These are phyloP conservation scores for Stentor roeselii DNA, from an alignment of 73 alveolate species.

Conservation along the genomic window DNA sequence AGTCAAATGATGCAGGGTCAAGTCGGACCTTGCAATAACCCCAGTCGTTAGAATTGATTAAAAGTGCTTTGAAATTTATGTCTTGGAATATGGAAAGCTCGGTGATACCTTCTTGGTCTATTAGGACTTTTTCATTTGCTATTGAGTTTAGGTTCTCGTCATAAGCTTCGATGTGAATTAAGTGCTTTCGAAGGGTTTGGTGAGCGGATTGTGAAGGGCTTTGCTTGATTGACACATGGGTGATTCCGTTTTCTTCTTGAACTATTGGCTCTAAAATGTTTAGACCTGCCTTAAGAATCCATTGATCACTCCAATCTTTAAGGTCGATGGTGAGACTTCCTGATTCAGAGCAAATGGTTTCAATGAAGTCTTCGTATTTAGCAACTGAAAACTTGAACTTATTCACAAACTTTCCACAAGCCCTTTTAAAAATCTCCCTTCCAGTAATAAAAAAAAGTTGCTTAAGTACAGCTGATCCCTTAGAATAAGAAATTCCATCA, in stretches of 20 bases:
- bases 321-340: constrained; percentile 58
- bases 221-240: background rate
- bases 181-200: background rate
- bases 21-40: constrained; percentile 72
- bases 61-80: constrained; percentile 55
- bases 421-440: constrained; percentile 72
- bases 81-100: constrained; percentile 35
- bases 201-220: background rate
- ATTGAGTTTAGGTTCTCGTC: background rate
- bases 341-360: too few species aligned
- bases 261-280: constrained; percentile 37
- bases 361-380: constrained; percentile 71
- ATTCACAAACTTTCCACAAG: constrained; percentile 74
- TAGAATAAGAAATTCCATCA: constrained; percentile 94
- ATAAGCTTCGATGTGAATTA: background rate
- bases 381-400: constrained; percentile 81
- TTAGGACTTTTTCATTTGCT: background rate
- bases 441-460: constrained; percentile 84
- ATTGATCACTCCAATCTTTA: constrained; percentile 50
- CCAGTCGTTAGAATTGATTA: constrained; percentile 66
- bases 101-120: background rate
- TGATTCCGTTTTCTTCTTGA: background rate
- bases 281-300: constrained; percentile 82
- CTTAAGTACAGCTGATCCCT: constrained; percentile 94
- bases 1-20: constrained; percentile 47